Conservation (phyloP, 345 rosid genomes). For the Eucalyptus polyanthemos region DNA sequence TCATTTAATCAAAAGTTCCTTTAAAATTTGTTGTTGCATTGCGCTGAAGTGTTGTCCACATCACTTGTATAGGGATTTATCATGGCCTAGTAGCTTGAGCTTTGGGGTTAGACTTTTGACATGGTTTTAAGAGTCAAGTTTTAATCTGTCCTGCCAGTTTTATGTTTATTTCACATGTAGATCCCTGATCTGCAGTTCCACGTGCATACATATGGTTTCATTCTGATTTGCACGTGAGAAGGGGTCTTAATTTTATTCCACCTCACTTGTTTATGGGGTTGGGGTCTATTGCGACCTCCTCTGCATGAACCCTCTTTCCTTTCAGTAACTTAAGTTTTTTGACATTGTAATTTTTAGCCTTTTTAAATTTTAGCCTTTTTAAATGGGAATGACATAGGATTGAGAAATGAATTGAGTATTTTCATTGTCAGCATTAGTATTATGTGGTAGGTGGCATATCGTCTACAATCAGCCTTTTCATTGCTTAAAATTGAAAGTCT, state of each 20-base stretch:
- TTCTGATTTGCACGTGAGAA: neutral
- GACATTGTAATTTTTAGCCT: neutral
- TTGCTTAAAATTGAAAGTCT: neutral
- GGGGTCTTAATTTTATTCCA: neutral
- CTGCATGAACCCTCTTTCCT: neutral
- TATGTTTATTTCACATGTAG: neutral
- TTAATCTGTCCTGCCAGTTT: neutral
- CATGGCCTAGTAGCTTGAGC: neutral
- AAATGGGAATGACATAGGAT: neutral
- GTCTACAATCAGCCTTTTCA: neutral
- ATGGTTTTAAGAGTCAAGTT: neutral
- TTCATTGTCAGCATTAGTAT: neutral
- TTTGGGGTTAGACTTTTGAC: neutral
- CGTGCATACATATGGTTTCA: neutral
- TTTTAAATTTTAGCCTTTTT: neutral
- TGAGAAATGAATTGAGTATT: neutral
- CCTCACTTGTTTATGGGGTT: neutral
- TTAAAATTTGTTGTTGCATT: neutral
- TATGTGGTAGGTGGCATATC: neutral
- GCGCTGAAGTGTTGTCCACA: neutral
- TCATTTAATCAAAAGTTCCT: neutral
- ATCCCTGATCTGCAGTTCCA: neutral
- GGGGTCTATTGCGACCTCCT: neutral
- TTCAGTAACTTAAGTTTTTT: neutral
- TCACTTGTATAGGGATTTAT: neutral